Base-by-base conservation (phyloP, 495 filamentous ascomycete genomes). In the Daldinia bambusicola region DNA sequence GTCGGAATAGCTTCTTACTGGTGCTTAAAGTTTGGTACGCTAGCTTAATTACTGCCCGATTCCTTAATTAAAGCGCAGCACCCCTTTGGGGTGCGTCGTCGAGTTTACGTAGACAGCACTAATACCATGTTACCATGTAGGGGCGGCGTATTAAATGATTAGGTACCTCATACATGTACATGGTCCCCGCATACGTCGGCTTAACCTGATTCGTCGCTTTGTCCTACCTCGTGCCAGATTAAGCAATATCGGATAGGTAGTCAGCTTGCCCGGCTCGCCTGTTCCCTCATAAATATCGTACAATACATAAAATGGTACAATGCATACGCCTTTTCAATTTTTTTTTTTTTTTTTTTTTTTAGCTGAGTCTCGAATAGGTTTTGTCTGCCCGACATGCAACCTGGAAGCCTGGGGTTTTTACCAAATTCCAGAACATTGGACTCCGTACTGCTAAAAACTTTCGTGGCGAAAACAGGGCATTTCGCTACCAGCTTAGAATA, bases 211-310 rank as follows among this genome's bases (percentile, higher is more conserved):
- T 73, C 70, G 70, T 66, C 52, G 61, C 61, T 73, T 73, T 73
- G 70, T 73, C 66, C 66, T 73, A 73, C 70, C 70, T 69, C 66
- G 66, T 73, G 70, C 70, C 61, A 73, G 65, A 73, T 69, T 62
- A 66, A 73, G 70, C 61, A 73, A 73, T 69, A 57, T 66, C 55
- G 65, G 61, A 62, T 38, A 50, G 61, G 58, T 38, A 50, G 60
- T 61, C 36, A 64, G 59, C 60, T 52, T 18, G 57, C 43, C 43
- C 43, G 43, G 59, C 60, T 52, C 13, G 57, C 43, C 43, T 18
- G 43, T 8, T 48, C 43, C 20, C 16, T 48, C 16, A 3, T 45
- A 45, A 6, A 45, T 20, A 34, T 12, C 16, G 18, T 26, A 26
- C 9, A 34, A 13, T 32, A 34, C 3, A 34, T 34, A 34, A 6